Conservation (phyloP, 176 grass and related monocot species). For the Eleusine indica region DNA sequence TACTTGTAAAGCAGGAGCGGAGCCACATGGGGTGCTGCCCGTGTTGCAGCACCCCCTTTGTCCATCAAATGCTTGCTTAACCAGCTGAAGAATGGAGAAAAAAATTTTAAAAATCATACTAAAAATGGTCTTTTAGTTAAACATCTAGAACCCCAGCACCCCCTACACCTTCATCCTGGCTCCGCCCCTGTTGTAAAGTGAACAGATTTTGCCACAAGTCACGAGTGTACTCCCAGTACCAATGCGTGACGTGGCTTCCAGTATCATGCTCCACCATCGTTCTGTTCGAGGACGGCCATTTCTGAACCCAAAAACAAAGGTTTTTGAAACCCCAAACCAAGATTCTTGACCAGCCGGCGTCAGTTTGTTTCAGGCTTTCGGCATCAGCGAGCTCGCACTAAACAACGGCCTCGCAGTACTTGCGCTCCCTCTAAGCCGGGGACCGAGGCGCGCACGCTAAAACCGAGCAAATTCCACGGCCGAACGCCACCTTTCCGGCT, state of each 20-base stretch:
- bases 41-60: no score
- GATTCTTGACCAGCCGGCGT: constrained; percentile 38
- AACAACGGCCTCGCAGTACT: constrained; percentile 22
- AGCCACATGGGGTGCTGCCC: no score
- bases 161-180: no score
- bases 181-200: background rate
- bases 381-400: background rate
- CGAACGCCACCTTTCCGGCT: background rate
- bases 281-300: constrained; percentile 10
- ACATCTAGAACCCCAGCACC: no score
- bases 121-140: no score
- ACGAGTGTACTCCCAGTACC: constrained; percentile 2
- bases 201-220: background rate
- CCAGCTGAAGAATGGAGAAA: no score
- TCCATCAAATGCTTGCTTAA: no score
- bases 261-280: constrained; percentile 26
- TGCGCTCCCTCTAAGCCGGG: background rate
- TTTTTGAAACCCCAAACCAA: constrained; percentile 24
- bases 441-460: constrained; percentile 24
- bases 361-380: constrained; percentile 22
- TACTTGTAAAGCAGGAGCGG: background rate
- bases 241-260: background rate
- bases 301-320: background rate
- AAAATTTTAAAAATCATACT: no score
- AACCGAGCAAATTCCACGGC: constrained; percentile 43